Evolutionary conservation across 2,329 filamentous ascomycete species (phyloP).

Genomic region (Epichloe brachyelytri): DNA sequence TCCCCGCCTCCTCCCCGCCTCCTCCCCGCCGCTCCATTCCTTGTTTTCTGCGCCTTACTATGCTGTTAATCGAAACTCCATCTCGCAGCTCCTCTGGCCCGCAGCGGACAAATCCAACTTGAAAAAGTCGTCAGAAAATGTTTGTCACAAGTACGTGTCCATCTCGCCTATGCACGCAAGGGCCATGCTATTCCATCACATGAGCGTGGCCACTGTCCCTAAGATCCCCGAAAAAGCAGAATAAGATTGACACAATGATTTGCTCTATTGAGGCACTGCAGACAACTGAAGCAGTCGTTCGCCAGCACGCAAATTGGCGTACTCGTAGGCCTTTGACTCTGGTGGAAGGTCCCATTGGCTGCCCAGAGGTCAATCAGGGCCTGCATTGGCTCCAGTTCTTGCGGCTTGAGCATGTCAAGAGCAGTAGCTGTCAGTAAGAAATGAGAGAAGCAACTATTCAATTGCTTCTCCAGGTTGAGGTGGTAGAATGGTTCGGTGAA

Average conservation of each 20-base stretch:
- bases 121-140: not conserved
- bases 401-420: conserved; percentile 71
- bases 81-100: conserved; percentile 3
- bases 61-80: conserved; percentile 2
- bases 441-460: conserved; percentile 81
- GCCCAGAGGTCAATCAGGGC: conserved; percentile 87
- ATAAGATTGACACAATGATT: not conserved
- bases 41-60: conserved; percentile 1
- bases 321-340: conserved; percentile 55
- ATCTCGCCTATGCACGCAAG: conserved; percentile 2
- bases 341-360: conserved; percentile 72
- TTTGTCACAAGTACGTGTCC: not conserved
- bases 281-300: conserved; percentile 43
- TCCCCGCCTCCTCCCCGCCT: not conserved
- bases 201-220: not conserved
- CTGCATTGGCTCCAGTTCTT: conserved; percentile 93
- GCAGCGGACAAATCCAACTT: conserved; percentile 1
- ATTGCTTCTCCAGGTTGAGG: conserved; percentile 64
- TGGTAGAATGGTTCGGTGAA: conserved; percentile 77
- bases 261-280: conserved; percentile 17
- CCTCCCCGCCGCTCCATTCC: not conserved
- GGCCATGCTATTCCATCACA: not conserved
- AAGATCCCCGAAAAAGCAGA: not conserved
- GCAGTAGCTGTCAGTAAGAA: conserved; percentile 71
- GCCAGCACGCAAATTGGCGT: conserved; percentile 48